Evolutionary conservation across 345 rosid species (phyloP), one percentile per base, ranked within the genome.

Genomic region (Zanthoxylum bungeanum): DNA sequence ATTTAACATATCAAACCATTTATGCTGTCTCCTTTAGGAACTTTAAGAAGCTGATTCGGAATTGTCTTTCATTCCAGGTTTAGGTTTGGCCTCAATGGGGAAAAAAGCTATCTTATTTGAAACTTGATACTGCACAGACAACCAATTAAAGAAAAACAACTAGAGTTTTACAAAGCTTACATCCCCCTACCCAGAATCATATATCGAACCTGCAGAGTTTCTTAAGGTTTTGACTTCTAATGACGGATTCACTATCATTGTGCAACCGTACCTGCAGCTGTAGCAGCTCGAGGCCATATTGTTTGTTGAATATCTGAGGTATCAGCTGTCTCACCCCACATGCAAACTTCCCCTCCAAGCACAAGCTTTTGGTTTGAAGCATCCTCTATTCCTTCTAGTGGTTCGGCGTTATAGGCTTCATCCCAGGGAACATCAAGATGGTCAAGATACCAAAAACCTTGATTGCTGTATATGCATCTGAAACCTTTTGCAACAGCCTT

Each of bases 311-410:
- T 84, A 74, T 80, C 84, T 4, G 99, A 95, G 21, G 98, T 65
- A 73, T 95, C 99, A 31, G 91, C 85, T 64, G 82, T 85, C 85
- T 95, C 98, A 11, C 82, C 89, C 99, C 98, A 89, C 97, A 91
- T 91, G 79, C 99, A 92, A 77, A 91, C 99, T 91, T 95, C 97
- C 71, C 99, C 99, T 68, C 98, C 97, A 4, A 95, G 80, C 71
- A 95, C 90, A 62, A 95, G 93, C 57, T 85, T 75, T 73, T 92
- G 93, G 57, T 74, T 74, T 12, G 90, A 81, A 77, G 78, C 60
- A 73, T 85, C 78, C 1, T 60, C 3, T 75, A 92, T 92, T 73
- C 96, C 98, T 75, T 89, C 87, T 0, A 95, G 74, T 37, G 97
- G 99, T 74, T 95, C 98, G 1, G 96, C 91, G 4, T 67, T 82